Conservation (phyloP, 2,329 filamentous ascomycete genomes). For the Atkinsonella hypoxylon region DNA sequence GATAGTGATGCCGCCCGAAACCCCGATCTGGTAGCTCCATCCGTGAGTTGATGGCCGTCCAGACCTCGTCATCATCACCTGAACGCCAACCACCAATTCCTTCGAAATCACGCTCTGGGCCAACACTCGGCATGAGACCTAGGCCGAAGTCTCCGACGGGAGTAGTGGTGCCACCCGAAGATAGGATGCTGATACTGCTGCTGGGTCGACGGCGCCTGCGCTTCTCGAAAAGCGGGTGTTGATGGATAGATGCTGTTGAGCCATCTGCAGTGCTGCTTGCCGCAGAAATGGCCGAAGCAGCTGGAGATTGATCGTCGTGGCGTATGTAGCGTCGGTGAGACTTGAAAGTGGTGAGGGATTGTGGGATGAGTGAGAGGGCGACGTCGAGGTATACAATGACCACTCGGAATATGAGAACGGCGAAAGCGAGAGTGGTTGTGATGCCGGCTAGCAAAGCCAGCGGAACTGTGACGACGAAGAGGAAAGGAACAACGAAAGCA, state of each 20-base stretch:
- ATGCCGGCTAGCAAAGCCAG: conserved; percentile 50
- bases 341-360: conserved; percentile 35
- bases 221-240: conserved; percentile 8
- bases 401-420: conserved; percentile 48
- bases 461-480: conserved; percentile 50
- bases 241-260: conserved; percentile 6
- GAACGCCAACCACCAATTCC: conserved; percentile 47
- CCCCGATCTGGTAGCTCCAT: conserved; percentile 36
- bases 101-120: conserved; percentile 44
- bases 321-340: conserved; percentile 15
- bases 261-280: conserved; percentile 11
- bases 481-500: conserved; percentile 46
- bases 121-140: conserved; percentile 34
- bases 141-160: conserved; percentile 24
- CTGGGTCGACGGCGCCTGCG: conserved; percentile 23
- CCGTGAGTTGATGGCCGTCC: conserved; percentile 41
- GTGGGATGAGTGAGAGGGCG: conserved; percentile 42
- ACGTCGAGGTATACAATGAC: conserved; percentile 53
- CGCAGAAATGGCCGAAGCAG: conserved; percentile 11
- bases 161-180: conserved; percentile 21
- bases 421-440: conserved; percentile 50
- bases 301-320: not conserved
- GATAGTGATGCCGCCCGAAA: conserved; percentile 27
- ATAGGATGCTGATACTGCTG: conserved; percentile 19
- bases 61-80: conserved; percentile 31